These are phyloP conservation scores for Jackrogersella multiformis DNA, from an alignment of 495 filamentous ascomycete genomes.

Conservation along the genomic window DNA sequence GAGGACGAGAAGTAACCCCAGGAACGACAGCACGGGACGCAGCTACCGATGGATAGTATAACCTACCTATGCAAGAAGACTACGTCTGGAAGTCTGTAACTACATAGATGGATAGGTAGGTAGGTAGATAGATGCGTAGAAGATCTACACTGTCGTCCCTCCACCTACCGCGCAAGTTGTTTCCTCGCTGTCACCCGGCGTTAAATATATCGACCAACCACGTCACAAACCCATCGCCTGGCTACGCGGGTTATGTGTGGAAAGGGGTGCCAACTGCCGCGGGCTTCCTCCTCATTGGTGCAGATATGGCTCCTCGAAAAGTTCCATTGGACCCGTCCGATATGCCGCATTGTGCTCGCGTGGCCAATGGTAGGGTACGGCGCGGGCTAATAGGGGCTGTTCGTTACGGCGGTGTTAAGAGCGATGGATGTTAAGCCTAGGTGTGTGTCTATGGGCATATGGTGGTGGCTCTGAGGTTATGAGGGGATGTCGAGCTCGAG, in stretches of 20 bases:
- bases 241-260: neutral
- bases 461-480: neutral
- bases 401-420: neutral
- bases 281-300: neutral
- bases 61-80: neutral
- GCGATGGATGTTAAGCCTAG: neutral
- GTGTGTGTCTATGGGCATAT: neutral
- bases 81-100: neutral
- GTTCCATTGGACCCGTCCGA: neutral
- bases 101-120: neutral
- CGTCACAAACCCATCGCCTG: neutral
- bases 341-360: neutral
- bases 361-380: neutral
- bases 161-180: slow-evolving; percentile 16
- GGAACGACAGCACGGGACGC: neutral
- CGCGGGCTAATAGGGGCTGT: neutral
- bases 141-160: slow-evolving; percentile 20
- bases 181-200: slow-evolving; percentile 4
- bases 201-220: slow-evolving; percentile 5
- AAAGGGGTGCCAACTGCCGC: neutral
- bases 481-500: neutral
- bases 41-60: neutral
- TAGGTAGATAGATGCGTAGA: slow-evolving; percentile 2
- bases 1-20: neutral
- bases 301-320: neutral